phyloP scores from a whole-genome alignment of 2,329 filamentous ascomycete genomes.

The Aspergillus sp. region DNA sequence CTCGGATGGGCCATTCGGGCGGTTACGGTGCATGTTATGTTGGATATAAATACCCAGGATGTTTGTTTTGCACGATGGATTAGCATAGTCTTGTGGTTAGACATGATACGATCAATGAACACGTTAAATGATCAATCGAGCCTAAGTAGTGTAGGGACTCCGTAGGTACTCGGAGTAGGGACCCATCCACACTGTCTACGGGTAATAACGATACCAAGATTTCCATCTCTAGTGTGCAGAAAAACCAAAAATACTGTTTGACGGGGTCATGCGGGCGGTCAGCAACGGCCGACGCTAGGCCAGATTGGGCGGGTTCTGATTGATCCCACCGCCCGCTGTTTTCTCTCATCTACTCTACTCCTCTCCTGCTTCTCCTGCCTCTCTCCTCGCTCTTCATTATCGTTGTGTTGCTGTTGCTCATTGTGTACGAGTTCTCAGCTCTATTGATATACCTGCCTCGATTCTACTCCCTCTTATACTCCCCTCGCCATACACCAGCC shows the following conservation, averaged over 20 bases:
- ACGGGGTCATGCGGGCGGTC: slow-evolving; percentile 5
- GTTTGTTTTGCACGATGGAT: slow-evolving; percentile 18
- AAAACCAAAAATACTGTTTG: not conserved
- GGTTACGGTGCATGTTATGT: slow-evolving; percentile 14
- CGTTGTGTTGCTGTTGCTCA: not conserved
- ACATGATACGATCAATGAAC: not conserved
- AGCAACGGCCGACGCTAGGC: slow-evolving; percentile 20
- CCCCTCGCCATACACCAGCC: not conserved
- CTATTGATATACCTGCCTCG: not conserved
- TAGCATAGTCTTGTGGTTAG: slow-evolving; percentile 3
- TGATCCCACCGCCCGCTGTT: slow-evolving; percentile 15
- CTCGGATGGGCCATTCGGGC: slow-evolving; percentile 14
- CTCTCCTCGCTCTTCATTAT: not conserved
- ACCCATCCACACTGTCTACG: no score
- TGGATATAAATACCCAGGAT: slow-evolving; percentile 33
- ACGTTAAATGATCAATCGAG: not conserved
- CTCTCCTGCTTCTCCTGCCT: not conserved
- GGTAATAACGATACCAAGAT: not conserved
- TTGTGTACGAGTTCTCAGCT: slow-evolving; percentile 1
- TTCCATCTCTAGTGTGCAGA: not conserved
- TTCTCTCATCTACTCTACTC: slow-evolving; percentile 4
- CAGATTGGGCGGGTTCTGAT: slow-evolving; percentile 17
- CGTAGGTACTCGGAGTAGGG: not conserved
- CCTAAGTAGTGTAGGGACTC: not conserved
- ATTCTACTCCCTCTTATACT: not conserved